These are phyloP conservation scores for Tremellales sp. DNA, from an alignment of 1,284 basidiomycete species.

Conservation along the genomic window DNA sequence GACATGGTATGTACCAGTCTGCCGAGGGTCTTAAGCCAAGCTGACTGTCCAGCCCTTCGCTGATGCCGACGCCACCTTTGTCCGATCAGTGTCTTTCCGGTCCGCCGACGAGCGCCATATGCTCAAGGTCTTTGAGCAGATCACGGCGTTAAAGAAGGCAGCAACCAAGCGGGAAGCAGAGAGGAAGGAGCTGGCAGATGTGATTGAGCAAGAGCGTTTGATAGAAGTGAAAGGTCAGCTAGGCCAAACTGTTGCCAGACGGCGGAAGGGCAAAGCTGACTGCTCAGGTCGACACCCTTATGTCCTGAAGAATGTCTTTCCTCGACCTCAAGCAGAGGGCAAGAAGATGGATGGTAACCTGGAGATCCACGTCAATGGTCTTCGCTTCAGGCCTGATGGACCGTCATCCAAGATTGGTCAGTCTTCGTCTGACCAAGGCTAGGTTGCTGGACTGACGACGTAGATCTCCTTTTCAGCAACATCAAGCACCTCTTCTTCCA, in stretches of 20 bases:
- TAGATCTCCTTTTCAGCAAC: conserved; percentile 93
- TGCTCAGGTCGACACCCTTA: conserved; percentile 60
- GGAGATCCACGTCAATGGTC: conserved; percentile 96
- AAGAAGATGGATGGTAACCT: conserved; percentile 74
- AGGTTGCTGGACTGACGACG: background rate
- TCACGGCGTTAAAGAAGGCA: conserved; percentile 92
- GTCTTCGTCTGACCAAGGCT: conserved; percentile 30
- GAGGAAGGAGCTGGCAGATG: conserved; percentile 96
- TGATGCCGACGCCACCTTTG: conserved; percentile 93
- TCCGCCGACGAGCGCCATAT: conserved; percentile 86
- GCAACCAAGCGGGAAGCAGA: conserved; percentile 96
- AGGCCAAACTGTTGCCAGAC: background rate
- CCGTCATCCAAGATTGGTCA: conserved; percentile 72
- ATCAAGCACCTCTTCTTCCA: conserved; percentile 99
- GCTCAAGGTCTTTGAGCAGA: conserved; percentile 81
- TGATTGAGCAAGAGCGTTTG: conserved; percentile 89
- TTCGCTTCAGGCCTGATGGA: conserved; percentile 84
- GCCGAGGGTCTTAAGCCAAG: background rate
- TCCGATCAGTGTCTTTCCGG: conserved; percentile 91
- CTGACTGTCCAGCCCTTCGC: conserved; percentile 79
- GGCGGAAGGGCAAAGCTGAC: background rate
- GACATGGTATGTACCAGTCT: conserved; percentile 87
- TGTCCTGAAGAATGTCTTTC: conserved; percentile 86
- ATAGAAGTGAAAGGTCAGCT: conserved; percentile 70
- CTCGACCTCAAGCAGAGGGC: conserved; percentile 67